phyloP scores from a whole-genome alignment of 192 early-diverging fungal species.

The Gonapodya prolifera region DNA sequence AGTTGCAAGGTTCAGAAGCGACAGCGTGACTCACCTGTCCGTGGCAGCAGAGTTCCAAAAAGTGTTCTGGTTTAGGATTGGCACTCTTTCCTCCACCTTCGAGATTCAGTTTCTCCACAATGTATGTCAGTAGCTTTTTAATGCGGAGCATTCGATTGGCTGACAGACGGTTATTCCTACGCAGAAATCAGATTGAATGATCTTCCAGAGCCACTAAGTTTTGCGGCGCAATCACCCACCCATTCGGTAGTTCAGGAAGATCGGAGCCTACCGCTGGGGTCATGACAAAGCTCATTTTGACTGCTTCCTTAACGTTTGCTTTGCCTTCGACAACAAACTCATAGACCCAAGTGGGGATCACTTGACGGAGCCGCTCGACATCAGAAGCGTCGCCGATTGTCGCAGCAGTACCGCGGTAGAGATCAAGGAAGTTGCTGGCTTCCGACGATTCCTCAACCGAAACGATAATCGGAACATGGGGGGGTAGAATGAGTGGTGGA shows the following conservation, averaged over 20 bases:
- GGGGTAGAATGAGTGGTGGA: constrained; percentile 50
- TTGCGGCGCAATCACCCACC: constrained; percentile 17
- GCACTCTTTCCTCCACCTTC: constrained; percentile 7
- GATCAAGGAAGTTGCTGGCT: constrained; percentile 52
- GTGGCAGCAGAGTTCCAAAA: constrained; percentile 23
- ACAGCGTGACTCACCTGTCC: constrained; percentile 15
- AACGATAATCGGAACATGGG: constrained; percentile 54
- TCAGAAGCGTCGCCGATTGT: constrained; percentile 30
- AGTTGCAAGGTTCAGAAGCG: no score
- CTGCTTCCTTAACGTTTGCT: constrained; percentile 60
- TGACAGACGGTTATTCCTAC: constrained; percentile 50
- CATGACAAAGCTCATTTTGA: constrained; percentile 76
- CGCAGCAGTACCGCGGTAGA: constrained; percentile 55
- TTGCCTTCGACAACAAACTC: constrained; percentile 61
- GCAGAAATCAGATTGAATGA: constrained; percentile 3
- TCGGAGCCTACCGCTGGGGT: constrained; percentile 44
- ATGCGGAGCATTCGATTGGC: constrained; percentile 83
- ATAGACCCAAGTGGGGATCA: constrained; percentile 73
- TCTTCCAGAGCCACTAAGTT: neutral
- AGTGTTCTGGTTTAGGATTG: constrained; percentile 18
- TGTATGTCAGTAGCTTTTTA: constrained; percentile 69
- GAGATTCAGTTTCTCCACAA: constrained; percentile 67
- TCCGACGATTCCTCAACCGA: constrained; percentile 59
- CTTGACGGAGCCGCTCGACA: constrained; percentile 37
- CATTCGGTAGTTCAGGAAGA: constrained; percentile 35